Conservation (phyloP, 2,329 filamentous ascomycete species). For the Xylariaceae sp. region DNA sequence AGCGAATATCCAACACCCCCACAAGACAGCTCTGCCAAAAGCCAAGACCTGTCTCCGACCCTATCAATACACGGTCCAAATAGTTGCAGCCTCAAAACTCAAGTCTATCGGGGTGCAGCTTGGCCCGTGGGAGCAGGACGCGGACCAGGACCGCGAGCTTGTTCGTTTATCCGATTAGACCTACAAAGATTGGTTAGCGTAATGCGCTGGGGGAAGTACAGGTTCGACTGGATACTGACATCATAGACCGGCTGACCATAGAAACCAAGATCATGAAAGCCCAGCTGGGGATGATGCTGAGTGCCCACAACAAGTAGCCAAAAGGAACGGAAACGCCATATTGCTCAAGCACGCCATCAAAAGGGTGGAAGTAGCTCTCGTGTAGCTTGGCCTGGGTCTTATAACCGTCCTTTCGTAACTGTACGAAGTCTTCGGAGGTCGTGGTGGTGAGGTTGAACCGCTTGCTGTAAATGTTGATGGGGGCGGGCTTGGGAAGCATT, state of each 20-base stretch:
- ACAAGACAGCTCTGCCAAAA: not conserved
- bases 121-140: constrained; percentile 27
- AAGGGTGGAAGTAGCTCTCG: constrained; percentile 72
- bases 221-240: no score
- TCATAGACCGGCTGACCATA: constrained; percentile 68
- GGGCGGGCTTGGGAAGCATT: constrained; percentile 60
- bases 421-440: constrained; percentile 59
- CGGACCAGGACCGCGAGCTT: constrained; percentile 20
- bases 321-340: constrained; percentile 59
- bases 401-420: constrained; percentile 52
- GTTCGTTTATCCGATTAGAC: constrained; percentile 24
- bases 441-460: constrained; percentile 66
- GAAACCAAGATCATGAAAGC: constrained; percentile 72
- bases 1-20: constrained; percentile 15
- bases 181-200: constrained; percentile 15
- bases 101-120: constrained; percentile 24
- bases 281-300: constrained; percentile 68
- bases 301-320: constrained; percentile 64
- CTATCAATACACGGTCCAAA: not conserved
- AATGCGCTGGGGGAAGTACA: no score
- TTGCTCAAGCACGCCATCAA: constrained; percentile 64
- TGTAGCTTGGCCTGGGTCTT: constrained; percentile 39
- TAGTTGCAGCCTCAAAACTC: not conserved
- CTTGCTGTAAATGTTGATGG: constrained; percentile 61
- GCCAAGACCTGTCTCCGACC: no score